Evolutionary conservation across 2,329 filamentous ascomycete genomes (phyloP).

Genomic region (Trichoderma endophyticum): DNA sequence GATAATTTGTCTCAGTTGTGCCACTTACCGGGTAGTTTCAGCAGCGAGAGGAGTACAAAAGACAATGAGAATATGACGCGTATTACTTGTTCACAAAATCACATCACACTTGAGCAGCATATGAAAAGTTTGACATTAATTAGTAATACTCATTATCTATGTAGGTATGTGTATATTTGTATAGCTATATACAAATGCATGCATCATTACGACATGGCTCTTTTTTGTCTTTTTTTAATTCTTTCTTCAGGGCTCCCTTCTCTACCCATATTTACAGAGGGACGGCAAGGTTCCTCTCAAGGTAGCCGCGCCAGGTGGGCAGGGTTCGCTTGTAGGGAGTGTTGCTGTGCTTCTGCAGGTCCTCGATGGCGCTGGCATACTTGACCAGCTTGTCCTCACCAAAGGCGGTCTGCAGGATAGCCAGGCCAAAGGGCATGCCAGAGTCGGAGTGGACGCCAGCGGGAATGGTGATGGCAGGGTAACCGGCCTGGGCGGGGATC

Average conservation of each 20-base stretch:
- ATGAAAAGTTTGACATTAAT: background rate
- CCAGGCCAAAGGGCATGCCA: conserved; percentile 61
- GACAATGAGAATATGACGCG: background rate
- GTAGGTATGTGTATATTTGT: conserved; percentile 8
- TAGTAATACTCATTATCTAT: conserved; percentile 4
- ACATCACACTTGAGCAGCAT: too few species aligned
- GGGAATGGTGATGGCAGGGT: conserved; percentile 69
- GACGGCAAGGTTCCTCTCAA: conserved; percentile 43
- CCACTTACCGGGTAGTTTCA: background rate
- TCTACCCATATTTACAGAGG: conserved; percentile 25
- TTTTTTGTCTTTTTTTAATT: background rate
- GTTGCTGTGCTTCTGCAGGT: conserved; percentile 46
- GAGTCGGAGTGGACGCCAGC: conserved; percentile 52
- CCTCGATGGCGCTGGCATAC: conserved; percentile 62
- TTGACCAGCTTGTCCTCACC: conserved; percentile 55
- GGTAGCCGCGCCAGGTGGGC: conserved; percentile 53
- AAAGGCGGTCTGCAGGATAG: conserved; percentile 59
- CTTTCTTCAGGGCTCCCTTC: background rate
- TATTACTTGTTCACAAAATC: too few species aligned
- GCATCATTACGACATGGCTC: background rate
- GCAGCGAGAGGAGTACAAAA: too few species aligned
- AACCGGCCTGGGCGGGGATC: conserved; percentile 72
- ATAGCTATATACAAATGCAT: conserved; percentile 14
- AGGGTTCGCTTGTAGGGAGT: conserved; percentile 46
- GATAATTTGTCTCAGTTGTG: background rate